A percentile compares a stretch with the other conserved stretches of the same genome.
phyloP scores from a whole-genome alignment of 2,329 filamentous ascomycete genomes.

The Lojkania enalia region DNA sequence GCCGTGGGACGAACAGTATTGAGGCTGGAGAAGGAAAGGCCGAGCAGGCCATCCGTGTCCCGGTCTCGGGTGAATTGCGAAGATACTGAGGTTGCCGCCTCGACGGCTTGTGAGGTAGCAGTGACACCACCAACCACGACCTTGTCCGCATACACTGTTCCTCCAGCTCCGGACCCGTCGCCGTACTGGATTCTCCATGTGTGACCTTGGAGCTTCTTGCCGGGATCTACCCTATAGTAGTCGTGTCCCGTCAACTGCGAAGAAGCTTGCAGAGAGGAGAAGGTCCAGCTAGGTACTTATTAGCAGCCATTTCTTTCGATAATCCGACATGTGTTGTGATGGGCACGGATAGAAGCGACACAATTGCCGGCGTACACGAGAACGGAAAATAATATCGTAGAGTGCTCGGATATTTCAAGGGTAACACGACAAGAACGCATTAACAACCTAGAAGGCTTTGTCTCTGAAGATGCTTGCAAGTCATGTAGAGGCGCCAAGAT shows the following conservation, averaged over 20 bases:
- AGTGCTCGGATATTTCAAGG: slow-evolving; percentile 4
- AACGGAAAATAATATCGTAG: slow-evolving; percentile 3
- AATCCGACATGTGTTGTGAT: background rate
- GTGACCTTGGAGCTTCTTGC: slow-evolving; percentile 52
- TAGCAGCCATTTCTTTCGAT: slow-evolving; percentile 13
- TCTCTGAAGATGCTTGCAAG: background rate
- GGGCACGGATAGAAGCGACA: background rate
- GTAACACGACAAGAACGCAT: slow-evolving; percentile 6
- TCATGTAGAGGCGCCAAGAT: slow-evolving; percentile 15
- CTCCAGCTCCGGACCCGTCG: slow-evolving; percentile 65
- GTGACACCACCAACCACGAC: slow-evolving; percentile 64
- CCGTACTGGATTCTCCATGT: slow-evolving; percentile 67
- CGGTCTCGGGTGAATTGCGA: slow-evolving; percentile 54
- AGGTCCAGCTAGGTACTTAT: slow-evolving; percentile 62
- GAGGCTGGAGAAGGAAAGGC: slow-evolving; percentile 62
- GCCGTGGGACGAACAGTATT: slow-evolving; percentile 58
- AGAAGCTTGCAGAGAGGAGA: slow-evolving; percentile 60
- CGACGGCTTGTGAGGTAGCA: slow-evolving; percentile 65
- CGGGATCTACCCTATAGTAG: slow-evolving; percentile 58
- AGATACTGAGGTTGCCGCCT: slow-evolving; percentile 65
- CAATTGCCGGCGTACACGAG: slow-evolving; percentile 3
- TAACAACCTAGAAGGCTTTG: background rate
- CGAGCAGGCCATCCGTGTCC: slow-evolving; percentile 63
- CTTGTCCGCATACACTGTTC: slow-evolving; percentile 67
- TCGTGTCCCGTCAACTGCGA: slow-evolving; percentile 58